Percentiles rank a stretch among this genome's conserved stretches.
These are phyloP conservation scores for Exophiala spinifera DNA, from an alignment of 2,329 filamentous ascomycete genomes.

Conservation along the genomic window DNA sequence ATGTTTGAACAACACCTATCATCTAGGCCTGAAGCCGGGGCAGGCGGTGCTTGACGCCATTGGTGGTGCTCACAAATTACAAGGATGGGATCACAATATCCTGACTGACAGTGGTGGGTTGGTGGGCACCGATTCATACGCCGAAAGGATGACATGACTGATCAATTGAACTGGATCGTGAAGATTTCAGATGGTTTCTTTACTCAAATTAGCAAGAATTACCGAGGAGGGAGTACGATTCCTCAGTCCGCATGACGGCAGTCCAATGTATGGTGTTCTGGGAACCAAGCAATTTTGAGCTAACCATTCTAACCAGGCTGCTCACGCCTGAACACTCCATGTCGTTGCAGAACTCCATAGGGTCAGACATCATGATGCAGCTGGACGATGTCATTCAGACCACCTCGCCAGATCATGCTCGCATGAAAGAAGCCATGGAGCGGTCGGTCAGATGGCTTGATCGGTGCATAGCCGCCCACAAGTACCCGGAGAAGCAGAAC, in stretches of 20 bases:
- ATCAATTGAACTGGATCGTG: slow-evolving; percentile 19
- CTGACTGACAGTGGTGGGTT: slow-evolving; percentile 65
- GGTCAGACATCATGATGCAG: slow-evolving; percentile 99
- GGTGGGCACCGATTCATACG: slow-evolving; percentile 28
- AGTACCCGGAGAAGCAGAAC: slow-evolving; percentile 78
- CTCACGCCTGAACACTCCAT: slow-evolving; percentile 98
- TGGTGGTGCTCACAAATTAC: slow-evolving; percentile 89
- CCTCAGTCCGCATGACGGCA: slow-evolving; percentile 91
- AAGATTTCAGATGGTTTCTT: slow-evolving; percentile 98
- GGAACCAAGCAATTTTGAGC: not conserved
- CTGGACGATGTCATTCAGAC: slow-evolving; percentile 97
- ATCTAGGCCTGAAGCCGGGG: slow-evolving; percentile 90
- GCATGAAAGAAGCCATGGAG: slow-evolving; percentile 94
- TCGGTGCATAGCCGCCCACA: slow-evolving; percentile 86
- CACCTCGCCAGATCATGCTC: slow-evolving; percentile 80
- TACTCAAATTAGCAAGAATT: slow-evolving; percentile 86
- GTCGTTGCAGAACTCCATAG: slow-evolving; percentile 91
- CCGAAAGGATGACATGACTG: slow-evolving; percentile 23
- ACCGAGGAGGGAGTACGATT: slow-evolving; percentile 96
- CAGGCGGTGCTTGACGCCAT: slow-evolving; percentile 82
- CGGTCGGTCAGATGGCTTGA: slow-evolving; percentile 94
- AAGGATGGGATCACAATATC: slow-evolving; percentile 94
- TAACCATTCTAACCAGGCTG: slow-evolving; percentile 50
- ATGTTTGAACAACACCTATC: slow-evolving; percentile 97
- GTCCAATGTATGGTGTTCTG: slow-evolving; percentile 65